Evolutionary conservation across 495 filamentous ascomycete genomes (phyloP), one percentile per base, ranked within the genome.

Genomic region (Evernia prunastri): DNA sequence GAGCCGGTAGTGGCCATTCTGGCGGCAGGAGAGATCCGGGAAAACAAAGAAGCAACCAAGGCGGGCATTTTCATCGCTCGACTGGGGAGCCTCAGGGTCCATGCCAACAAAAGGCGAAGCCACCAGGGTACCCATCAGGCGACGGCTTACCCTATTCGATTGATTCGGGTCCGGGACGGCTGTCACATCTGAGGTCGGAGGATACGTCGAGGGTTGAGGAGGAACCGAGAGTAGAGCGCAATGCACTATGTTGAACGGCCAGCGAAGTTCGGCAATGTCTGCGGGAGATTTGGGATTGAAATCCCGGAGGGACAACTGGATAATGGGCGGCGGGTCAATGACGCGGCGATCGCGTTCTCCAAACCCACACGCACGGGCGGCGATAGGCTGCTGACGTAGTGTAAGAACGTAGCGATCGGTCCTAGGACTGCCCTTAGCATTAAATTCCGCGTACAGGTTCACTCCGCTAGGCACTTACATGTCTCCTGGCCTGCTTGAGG

Each of bases 291-390:
- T 68, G 69, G 81, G 70, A 72, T 84, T 69, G 75, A 79, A 83
- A 66, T 93, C 86, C 53, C 82, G 85, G 56, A 96, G 81, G 29
- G 84, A 82, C 39, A 98, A 84, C 70, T 97, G 89, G 18, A 98
- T 84, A 69, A 98, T 96, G 29, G 94, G 94, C 15, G 94, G 94
- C 18, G 94, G 94, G 68, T 98, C 94, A 56, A 98, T 91, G 35
- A 96, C 90, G 61, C 94, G 84, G 35, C 94, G 87, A 73, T 98
- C 94, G 69, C 93, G 79, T 73, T 97, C 94, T 60, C 92, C 92
- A 67, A 95, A 96, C 11, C 94, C 93, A 74, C 94, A 97, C 56
- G 91, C 91, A 70, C 94, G 85, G 47, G 93, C 94, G 9, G 91
- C 92, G 7, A 86, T 78, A 37, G 94, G 94, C 67, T 98, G 94